Percentiles rank a stretch among this genome's conserved stretches.
These are phyloP conservation scores for Alloteropsis semialata DNA, from an alignment of 176 grass and related monocot species.

Conservation along the genomic window DNA sequence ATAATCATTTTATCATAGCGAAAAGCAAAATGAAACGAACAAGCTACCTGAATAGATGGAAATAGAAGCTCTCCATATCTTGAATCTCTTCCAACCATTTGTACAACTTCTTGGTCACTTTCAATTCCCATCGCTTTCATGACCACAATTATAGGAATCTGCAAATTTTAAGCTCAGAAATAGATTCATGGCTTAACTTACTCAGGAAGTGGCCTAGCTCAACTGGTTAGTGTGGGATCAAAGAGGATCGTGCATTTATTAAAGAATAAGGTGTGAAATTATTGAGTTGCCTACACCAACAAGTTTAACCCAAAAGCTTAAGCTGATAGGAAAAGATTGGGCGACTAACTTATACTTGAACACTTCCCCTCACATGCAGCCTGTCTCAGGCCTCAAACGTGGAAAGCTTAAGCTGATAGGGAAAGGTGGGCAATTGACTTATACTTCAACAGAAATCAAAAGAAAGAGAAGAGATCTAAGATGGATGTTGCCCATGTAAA, in stretches of 20 bases:
- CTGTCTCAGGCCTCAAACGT: too few species aligned
- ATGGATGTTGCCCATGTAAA: too few species aligned
- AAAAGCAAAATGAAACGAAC: background rate
- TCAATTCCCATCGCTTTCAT: constrained; percentile 97
- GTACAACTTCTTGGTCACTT: constrained; percentile 88
- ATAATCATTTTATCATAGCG: background rate
- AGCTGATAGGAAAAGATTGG: too few species aligned
- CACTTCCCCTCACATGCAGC: too few species aligned
- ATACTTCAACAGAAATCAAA: too few species aligned
- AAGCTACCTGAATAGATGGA: constrained; percentile 76
- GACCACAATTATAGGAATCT: constrained; percentile 96
- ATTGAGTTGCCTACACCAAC: too few species aligned
- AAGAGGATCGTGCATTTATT: background rate
- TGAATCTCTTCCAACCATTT: constrained; percentile 94
- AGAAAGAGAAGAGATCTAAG: background rate
- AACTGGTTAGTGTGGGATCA: background rate
- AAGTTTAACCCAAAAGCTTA: too few species aligned
- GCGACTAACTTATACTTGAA: too few species aligned
- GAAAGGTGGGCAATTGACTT: too few species aligned
- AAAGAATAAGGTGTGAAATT: constrained; percentile 2
- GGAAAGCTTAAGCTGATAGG: too few species aligned
- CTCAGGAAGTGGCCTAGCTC: too few species aligned
- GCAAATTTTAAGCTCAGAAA: constrained; percentile 18
- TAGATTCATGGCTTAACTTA: constrained; percentile 6
- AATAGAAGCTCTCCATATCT: constrained; percentile 66